Evolutionary conservation across 2,329 filamentous ascomycete species (phyloP), one percentile per base, ranked within the genome.

Genomic region (Pseudocercospora crystallina): DNA sequence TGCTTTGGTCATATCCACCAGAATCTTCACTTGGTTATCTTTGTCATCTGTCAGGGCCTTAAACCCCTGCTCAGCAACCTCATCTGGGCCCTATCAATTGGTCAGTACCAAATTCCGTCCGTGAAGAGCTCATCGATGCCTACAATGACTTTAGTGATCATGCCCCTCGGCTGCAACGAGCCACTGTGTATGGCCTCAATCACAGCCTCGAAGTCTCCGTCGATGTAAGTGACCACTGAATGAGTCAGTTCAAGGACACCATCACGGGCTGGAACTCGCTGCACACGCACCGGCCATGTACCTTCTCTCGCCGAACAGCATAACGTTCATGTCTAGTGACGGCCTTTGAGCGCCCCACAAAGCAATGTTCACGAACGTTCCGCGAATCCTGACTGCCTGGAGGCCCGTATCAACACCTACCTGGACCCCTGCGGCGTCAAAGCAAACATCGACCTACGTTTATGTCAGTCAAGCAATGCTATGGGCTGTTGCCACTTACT

Each of bases 381-480:
- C 51, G 9, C 46, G 40, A 30, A 42, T 29, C 10, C 32, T 44
- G 11, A 54, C 39, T 11, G 47, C 43, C 13, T 51, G 35, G 31
- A 51, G 12, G 1, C 51, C 47, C 5, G 29, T 37, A 10, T 53
- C 40, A 9, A 53, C 17, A 9, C 46, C 38, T 13, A 39, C 50
- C 32, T 58, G 50, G 10, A 54, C 40, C 5, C 53, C 53, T 10
- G 47, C 51, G 5, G 53, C 53, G 33, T 58, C 56, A 33, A 58
- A 56, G 7, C 47, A 53, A 7, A 56, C 47, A 26, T 56, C 45
- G 20, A 12, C 48, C 51, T 7, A n/a, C n/a, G 5, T 5, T 12
- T n/a, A 40, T 10, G 20, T 42, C 15, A 42, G 39, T 26, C 17
- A 12, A 20, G 39, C 13, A 20, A 29, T 13, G 26, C 15, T 26